Base-by-base conservation (phyloP, 2,329 filamentous ascomycete genomes). In the Colletotrichum filicis region DNA sequence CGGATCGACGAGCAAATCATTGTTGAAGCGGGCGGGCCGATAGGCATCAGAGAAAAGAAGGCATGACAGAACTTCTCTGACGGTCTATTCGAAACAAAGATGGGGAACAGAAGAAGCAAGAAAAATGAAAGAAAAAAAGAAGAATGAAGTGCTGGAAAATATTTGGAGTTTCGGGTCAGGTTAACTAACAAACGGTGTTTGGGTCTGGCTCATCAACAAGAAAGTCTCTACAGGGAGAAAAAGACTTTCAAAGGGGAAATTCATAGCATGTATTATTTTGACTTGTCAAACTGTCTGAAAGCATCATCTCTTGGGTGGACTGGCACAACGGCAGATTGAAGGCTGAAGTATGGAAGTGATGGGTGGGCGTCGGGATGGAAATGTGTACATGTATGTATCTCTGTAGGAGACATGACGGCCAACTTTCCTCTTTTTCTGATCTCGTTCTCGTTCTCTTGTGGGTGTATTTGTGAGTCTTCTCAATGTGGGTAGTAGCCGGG, bases 1-100 rank as follows among this genome's bases (percentile, higher is more conserved):
- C 87, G 85, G 46, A 82, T 93, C 61, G 91, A 93, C 76, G 86
- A 92, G 78, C 90, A 92, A 80, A 88, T 92, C 61, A 89, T 93
- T 68, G 91, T 93, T 56, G 90, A 93, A 59, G 89, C 86, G 0
- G 92, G 91, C 14, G 87, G 83, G 71, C 80, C 85, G 0, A 78
- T 83, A 26, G 53, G 53, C 55, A 37, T 73, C 32, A 60, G 46
- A 57, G 64, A 46, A 49, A 30, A 59, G 35, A 58, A 59, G 64
- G 64, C 37, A 32, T 49, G 32, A 42, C 22, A 49, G 55, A n/a
- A 59, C 24, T 59, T 11, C 8, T 30, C 8, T 30, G 30, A 32
- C 30, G 2, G 30, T 32, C 30, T 32, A 32, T 32, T 32, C 30
- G 30, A 32, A 11, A 14, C 14, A 11, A 42, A 42, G 37, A 16